These are phyloP conservation scores for Juglanconis juglandina DNA, from an alignment of 2,329 filamentous ascomycete genomes.

Conservation along the genomic window DNA sequence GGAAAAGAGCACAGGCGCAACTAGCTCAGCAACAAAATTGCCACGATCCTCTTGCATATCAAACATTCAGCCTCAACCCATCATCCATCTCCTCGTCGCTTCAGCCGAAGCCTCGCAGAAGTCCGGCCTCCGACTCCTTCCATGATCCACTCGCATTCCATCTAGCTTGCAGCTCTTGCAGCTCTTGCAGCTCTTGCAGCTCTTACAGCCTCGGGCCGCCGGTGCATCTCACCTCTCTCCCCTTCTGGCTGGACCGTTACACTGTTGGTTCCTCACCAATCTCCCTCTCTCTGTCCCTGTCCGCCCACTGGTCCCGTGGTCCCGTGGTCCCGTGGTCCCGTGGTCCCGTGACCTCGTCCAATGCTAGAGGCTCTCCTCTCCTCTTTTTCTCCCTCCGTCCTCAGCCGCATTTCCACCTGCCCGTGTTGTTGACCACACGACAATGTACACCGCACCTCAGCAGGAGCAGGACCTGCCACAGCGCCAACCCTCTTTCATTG, in stretches of 20 bases:
- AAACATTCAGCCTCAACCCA: neutral
- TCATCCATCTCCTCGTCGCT: neutral
- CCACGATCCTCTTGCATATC: neutral
- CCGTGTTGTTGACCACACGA: conserved; percentile 1
- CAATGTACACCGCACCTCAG: conserved; percentile 10
- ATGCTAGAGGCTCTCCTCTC: neutral
- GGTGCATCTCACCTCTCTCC: neutral
- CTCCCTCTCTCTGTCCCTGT: neutral
- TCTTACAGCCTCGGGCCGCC: too few species aligned
- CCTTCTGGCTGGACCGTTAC: neutral
- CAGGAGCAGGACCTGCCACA: conserved; percentile 29
- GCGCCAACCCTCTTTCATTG: conserved; percentile 50
- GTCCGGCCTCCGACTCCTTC: too few species aligned
- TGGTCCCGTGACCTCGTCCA: neutral
- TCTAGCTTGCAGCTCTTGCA: neutral
- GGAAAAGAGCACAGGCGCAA: neutral
- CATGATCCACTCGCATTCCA: neutral
- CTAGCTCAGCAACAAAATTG: neutral
- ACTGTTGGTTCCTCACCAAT: neutral
- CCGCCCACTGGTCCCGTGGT: neutral
- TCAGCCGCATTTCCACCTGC: neutral
- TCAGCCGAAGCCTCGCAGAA: neutral
- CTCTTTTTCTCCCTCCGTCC: neutral
- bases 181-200: neutral
- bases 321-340: neutral